phyloP scores from a whole-genome alignment of 495 filamentous ascomycete species.

The Aspergillus panamensis region DNA sequence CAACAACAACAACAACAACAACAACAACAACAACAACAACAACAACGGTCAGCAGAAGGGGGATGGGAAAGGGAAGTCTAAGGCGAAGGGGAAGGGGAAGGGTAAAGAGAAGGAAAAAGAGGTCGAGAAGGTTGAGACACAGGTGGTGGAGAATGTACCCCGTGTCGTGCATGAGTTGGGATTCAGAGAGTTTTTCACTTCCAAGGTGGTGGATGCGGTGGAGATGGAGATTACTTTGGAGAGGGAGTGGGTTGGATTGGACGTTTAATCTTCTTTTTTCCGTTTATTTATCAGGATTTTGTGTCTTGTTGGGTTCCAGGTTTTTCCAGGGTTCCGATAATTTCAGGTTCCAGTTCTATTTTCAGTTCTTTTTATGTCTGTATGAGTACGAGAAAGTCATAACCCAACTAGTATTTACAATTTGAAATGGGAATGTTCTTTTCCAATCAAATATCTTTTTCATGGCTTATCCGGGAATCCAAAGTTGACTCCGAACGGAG shows the following conservation, averaged over 20 bases:
- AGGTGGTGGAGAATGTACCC: conserved; percentile 1
- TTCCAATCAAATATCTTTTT: background rate
- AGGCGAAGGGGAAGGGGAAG: background rate
- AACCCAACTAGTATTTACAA: background rate
- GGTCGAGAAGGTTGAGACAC: background rate
- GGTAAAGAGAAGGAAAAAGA: background rate
- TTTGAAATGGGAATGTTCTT: background rate
- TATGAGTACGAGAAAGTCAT: background rate
- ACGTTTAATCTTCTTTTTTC: background rate
- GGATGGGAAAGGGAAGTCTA: background rate
- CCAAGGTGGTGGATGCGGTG: background rate
- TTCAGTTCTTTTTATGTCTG: background rate
- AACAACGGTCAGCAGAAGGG: background rate
- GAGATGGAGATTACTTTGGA: conserved; percentile 1
- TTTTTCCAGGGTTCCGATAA: too few species aligned
- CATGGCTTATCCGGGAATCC: conserved; percentile 71
- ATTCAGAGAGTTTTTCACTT: conserved; percentile 8
- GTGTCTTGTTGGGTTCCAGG: background rate
- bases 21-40: background rate
- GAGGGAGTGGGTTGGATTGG: conserved; percentile 3
- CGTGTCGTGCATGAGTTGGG: conserved; percentile 10
- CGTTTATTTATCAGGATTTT: background rate
- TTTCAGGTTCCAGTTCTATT: too few species aligned
- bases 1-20: background rate
- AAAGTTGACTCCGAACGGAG: conserved; percentile 71